phyloP scores from a whole-genome alignment of 2,329 filamentous ascomycete species.

The Trichoderma afroharzianum region DNA sequence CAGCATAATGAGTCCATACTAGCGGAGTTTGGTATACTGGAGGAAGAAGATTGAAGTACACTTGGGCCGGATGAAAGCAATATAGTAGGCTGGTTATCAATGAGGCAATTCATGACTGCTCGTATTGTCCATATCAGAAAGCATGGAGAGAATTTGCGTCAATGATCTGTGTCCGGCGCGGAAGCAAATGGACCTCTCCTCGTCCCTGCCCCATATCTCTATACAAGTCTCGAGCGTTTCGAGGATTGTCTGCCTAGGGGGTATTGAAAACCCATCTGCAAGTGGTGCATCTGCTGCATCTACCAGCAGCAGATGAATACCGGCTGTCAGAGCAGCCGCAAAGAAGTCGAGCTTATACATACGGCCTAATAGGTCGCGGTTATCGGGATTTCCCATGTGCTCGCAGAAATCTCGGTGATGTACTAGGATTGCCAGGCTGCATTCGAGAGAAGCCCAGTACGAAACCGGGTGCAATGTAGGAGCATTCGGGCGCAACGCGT shows the following conservation, averaged over 20 bases:
- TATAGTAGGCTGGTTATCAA: not conserved
- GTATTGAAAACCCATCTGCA: not conserved
- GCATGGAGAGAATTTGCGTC: not conserved
- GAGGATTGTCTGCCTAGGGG: not conserved
- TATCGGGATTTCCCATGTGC: not conserved
- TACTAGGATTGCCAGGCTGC: not conserved
- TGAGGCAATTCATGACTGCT: not conserved
- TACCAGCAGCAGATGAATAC: not conserved
- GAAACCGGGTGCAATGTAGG: not conserved
- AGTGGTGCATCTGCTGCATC: conserved; percentile 2
- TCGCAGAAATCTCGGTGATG: conserved; percentile 7
- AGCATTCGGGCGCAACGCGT: not conserved
- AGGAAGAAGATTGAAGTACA: not conserved
- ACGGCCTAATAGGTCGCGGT: not conserved
- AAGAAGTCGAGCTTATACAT: conserved; percentile 4
- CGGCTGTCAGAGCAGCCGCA: not conserved
- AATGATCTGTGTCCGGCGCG: not conserved
- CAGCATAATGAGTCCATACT: conserved; percentile 42
- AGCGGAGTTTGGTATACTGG: conserved; percentile 17
- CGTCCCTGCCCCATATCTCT: conserved; percentile 1
- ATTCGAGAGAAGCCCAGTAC: conserved; percentile 10
- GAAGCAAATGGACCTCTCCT: not conserved
- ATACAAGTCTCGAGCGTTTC: not conserved
- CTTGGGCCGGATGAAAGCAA: not conserved
- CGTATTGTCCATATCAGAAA: not conserved